Conservation (phyloP, 2,329 filamentous ascomycete genomes). For the Lithohypha guttulata region DNA sequence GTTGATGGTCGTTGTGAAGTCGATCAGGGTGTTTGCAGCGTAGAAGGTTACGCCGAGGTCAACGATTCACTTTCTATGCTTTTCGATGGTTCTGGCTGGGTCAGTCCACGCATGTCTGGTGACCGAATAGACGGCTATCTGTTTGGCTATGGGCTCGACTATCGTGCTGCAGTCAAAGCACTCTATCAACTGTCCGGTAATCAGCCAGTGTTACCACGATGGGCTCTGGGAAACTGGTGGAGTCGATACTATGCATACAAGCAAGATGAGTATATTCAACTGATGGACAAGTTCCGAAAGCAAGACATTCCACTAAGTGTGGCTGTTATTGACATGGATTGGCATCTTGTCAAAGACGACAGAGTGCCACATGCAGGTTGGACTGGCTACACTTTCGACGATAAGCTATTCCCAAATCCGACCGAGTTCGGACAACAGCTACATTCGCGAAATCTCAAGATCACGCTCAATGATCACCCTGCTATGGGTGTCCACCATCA, state of each 20-base stretch:
- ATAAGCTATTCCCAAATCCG: slow-evolving; percentile 47
- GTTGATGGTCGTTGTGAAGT: slow-evolving; percentile 42
- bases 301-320: slow-evolving; percentile 47
- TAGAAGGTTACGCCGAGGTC: slow-evolving; percentile 41
- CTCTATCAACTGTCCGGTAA: slow-evolving; percentile 47
- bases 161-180: slow-evolving; percentile 42
- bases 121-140: slow-evolving; percentile 48
- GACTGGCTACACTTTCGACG: slow-evolving; percentile 55
- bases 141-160: slow-evolving; percentile 50
- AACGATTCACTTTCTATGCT: slow-evolving; percentile 49
- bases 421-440: slow-evolving; percentile 41
- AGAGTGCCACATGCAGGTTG: slow-evolving; percentile 41
- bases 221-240: slow-evolving; percentile 56
- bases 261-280: slow-evolving; percentile 43
- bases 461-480: slow-evolving; percentile 53
- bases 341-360: slow-evolving; percentile 46
- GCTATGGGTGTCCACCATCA: slow-evolving; percentile 46
- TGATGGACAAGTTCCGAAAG: slow-evolving; percentile 47
- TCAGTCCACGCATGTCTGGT: slow-evolving; percentile 31
- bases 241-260: slow-evolving; percentile 51
- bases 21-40: slow-evolving; percentile 42
- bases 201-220: slow-evolving; percentile 47
- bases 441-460: slow-evolving; percentile 42
- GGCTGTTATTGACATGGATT: slow-evolving; percentile 56
- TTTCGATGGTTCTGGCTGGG: slow-evolving; percentile 41